phyloP scores from a whole-genome alignment of 2,329 filamentous ascomycete species.

The Aspergillus sp. region DNA sequence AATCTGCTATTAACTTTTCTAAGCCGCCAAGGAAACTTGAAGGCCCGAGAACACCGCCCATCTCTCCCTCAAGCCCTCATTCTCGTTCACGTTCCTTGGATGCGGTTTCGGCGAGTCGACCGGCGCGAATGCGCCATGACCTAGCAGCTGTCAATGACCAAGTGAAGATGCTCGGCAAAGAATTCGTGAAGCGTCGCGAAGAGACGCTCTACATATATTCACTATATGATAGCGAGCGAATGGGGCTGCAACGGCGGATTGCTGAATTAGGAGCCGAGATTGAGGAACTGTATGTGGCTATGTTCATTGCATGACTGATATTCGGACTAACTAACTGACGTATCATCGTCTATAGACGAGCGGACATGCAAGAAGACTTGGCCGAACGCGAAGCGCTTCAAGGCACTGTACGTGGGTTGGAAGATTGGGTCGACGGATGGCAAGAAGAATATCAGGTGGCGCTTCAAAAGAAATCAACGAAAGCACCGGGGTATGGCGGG shows the following conservation, averaged over 20 bases:
- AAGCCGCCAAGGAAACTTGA: not conserved
- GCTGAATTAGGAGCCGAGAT: constrained; percentile 61
- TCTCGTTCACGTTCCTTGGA: not conserved
- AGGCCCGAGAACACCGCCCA: not conserved
- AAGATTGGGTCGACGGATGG: constrained; percentile 32
- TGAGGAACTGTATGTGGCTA: constrained; percentile 53
- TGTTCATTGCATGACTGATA: not conserved
- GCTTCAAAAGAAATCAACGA: constrained; percentile 1
- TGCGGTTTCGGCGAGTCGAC: not conserved
- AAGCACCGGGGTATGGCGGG: constrained; percentile 12
- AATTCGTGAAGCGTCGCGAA: constrained; percentile 20
- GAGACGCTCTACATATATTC: constrained; percentile 59
- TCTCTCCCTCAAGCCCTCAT: not conserved
- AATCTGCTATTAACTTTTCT: not conserved
- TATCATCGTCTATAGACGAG: constrained; percentile 20
- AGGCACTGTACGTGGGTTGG: constrained; percentile 37
- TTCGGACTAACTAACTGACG: not conserved
- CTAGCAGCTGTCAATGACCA: constrained; percentile 26
- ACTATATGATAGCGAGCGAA: constrained; percentile 58
- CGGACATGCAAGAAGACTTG: constrained; percentile 33
- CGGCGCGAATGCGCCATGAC: constrained; percentile 7
- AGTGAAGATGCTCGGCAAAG: constrained; percentile 14
- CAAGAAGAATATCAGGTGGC: constrained; percentile 23
- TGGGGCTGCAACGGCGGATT: constrained; percentile 59
- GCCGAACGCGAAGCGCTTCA: constrained; percentile 37